Evolutionary conservation across 768 basidiomycete genomes (phyloP).

Genomic region (Tulasnella sp.): DNA sequence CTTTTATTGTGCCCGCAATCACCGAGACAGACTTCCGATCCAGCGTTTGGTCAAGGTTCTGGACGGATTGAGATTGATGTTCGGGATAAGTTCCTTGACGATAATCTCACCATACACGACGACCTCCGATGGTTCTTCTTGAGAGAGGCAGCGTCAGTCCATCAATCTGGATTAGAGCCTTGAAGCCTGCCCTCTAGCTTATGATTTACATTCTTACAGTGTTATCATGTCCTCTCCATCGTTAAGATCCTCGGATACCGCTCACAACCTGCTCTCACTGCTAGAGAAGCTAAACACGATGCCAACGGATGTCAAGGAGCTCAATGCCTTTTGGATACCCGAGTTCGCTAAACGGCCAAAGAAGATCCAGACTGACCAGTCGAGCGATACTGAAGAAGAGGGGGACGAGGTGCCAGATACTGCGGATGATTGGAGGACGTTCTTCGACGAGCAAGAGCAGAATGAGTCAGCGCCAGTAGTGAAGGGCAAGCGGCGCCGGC

Average conservation of each 20-base stretch:
- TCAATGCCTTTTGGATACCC: slow-evolving; percentile 69
- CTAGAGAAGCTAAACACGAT: slow-evolving; percentile 61
- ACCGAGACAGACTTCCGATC: slow-evolving; percentile 18
- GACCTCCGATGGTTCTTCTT: slow-evolving; percentile 88
- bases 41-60: slow-evolving; percentile 23
- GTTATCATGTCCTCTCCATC: slow-evolving; percentile 26
- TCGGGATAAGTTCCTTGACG: slow-evolving; percentile 49
- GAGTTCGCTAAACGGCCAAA: slow-evolving; percentile 30
- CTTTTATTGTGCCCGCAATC: slow-evolving; percentile 54
- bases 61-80: slow-evolving; percentile 47
- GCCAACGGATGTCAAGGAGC: slow-evolving; percentile 56
- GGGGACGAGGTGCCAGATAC: slow-evolving; percentile 29
- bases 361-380: slow-evolving; percentile 20
- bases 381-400: slow-evolving; percentile 29
- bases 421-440: slow-evolving; percentile 66
- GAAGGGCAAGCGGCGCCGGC: slow-evolving; percentile 33
- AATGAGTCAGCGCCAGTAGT: slow-evolving; percentile 28
- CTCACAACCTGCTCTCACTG: slow-evolving; percentile 47
- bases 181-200: slow-evolving; percentile 6
- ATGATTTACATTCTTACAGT: slow-evolving; percentile 21
- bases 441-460: slow-evolving; percentile 55
- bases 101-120: slow-evolving; percentile 66
- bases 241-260: slow-evolving; percentile 27
- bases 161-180: neutral
- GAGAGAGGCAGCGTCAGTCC: slow-evolving; percentile 48